Conservation (phyloP, 2,329 filamentous ascomycete genomes). For the Phaeophleospora eucalypticola region DNA sequence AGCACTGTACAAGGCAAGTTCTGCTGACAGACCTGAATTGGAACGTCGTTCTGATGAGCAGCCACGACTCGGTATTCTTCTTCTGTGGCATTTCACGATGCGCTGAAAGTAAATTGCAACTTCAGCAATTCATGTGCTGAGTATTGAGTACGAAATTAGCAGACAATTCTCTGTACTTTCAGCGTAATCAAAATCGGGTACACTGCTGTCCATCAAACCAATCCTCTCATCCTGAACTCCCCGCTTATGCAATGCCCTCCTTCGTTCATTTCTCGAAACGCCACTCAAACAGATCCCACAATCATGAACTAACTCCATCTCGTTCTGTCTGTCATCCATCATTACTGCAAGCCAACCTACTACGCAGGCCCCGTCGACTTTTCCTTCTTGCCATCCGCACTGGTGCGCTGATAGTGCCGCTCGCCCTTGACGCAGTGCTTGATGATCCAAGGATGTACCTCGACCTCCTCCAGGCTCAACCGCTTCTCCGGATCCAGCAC, state of each 20-base stretch:
- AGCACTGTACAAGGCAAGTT: too few relatives aligned
- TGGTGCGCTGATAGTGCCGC: constrained; percentile 41
- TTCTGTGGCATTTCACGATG: too few relatives aligned
- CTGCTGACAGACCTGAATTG: too few relatives aligned
- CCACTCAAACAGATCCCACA: not conserved
- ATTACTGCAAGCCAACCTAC: not conserved
- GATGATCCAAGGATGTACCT: constrained; percentile 90
- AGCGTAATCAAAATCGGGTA: too few relatives aligned
- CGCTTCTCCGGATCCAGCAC: constrained; percentile 92
- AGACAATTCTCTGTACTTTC: too few relatives aligned
- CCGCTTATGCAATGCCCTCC: not conserved
- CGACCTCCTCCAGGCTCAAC: constrained; percentile 82
- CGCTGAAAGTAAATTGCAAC: too few relatives aligned
- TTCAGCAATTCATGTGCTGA: too few relatives aligned
- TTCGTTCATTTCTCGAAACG: not conserved
- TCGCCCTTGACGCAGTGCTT: constrained; percentile 75
- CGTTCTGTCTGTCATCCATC: constrained; percentile 2
- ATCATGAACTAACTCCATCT: constrained; percentile 1
- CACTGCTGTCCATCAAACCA: too few relatives aligned
- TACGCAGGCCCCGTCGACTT: constrained; percentile 11
- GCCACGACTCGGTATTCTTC: too few relatives aligned
- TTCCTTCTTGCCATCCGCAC: constrained; percentile 28
- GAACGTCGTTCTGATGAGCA: too few relatives aligned
- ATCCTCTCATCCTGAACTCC: too few relatives aligned
- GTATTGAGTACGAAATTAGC: too few relatives aligned